Evolutionary conservation across 495 filamentous ascomycete species (phyloP).

Genomic region (Daldinia childiae): DNA sequence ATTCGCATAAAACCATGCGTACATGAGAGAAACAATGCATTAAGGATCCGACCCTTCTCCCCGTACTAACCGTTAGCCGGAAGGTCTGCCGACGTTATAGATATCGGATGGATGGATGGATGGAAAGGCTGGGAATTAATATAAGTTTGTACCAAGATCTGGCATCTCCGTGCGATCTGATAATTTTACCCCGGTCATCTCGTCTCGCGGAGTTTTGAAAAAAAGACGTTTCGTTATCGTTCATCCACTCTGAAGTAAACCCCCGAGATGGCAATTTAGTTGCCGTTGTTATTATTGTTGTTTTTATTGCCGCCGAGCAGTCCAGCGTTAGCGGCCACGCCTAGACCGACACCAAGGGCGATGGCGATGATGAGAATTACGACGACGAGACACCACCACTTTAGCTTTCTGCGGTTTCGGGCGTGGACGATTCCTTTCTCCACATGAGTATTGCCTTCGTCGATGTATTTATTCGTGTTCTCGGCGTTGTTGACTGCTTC

Average conservation of each 20-base stretch:
- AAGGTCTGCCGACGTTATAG: constrained; percentile 20
- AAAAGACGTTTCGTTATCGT: constrained; percentile 3
- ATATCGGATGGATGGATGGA: constrained; percentile 28
- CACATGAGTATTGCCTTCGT: constrained; percentile 68
- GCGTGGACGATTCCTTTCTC: constrained; percentile 68
- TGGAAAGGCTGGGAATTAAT: constrained; percentile 35
- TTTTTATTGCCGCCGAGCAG: constrained; percentile 18
- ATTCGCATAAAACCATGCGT: constrained; percentile 28
- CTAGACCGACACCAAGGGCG: constrained; percentile 60
- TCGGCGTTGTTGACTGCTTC: constrained; percentile 65
- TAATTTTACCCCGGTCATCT: background rate
- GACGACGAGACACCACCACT: constrained; percentile 75
- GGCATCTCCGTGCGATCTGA: constrained; percentile 13
- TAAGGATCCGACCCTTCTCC: constrained; percentile 15
- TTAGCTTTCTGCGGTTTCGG: constrained; percentile 67
- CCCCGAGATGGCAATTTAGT: background rate
- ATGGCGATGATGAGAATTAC: constrained; percentile 63
- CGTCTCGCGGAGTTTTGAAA: background rate
- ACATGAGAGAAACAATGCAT: constrained; percentile 39
- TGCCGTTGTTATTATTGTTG: constrained; percentile 1
- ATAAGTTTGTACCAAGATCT: constrained; percentile 24
- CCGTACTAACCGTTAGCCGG: constrained; percentile 10
- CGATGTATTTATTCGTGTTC: constrained; percentile 65
- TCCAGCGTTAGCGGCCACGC: constrained; percentile 37
- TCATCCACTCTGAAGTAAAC: background rate